Evolutionary conservation across 225 moss, liverwort and hornwort genomes (phyloP).

Genomic region (Bryoerythrophyllum caledonicum): DNA sequence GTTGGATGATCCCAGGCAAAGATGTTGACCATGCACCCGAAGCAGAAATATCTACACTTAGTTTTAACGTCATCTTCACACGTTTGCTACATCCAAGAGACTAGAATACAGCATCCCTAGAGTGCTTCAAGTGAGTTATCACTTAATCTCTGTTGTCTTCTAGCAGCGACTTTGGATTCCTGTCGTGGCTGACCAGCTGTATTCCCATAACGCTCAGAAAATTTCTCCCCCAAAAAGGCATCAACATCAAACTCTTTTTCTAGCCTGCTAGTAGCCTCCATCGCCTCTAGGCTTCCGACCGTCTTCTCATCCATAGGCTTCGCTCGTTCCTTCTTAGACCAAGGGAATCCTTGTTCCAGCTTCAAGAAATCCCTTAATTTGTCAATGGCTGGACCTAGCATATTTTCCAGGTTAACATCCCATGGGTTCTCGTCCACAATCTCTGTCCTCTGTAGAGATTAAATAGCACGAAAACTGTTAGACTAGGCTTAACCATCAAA

Average conservation of each 20-base stretch:
- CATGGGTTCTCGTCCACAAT: constrained; percentile 77
- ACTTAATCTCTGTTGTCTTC: constrained; percentile 31
- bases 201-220: constrained; percentile 64
- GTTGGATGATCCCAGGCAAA: too few relatives aligned
- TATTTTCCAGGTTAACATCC: constrained; percentile 77
- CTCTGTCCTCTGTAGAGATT: constrained; percentile 77
- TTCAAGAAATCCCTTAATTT: constrained; percentile 75
- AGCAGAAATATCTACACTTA: constrained; percentile 8
- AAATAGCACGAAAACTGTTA: constrained; percentile 3
- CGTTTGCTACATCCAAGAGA: neutral
- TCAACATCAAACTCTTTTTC: constrained; percentile 80
- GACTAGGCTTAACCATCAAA: constrained; percentile 8
- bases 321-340: constrained; percentile 38
- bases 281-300: constrained; percentile 28
- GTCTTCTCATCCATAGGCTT: constrained; percentile 27
- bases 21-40: neutral
- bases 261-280: constrained; percentile 31
- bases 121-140: constrained; percentile 25
- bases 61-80: neutral
- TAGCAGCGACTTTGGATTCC: constrained; percentile 32
- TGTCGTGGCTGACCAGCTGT: constrained; percentile 23
- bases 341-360: constrained; percentile 52
- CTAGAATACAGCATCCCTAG: neutral
- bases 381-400: constrained; percentile 88
- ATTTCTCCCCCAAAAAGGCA: constrained; percentile 69